Base-by-base conservation (phyloP, 306 rosid species). In the Clitoria ternatea region DNA sequence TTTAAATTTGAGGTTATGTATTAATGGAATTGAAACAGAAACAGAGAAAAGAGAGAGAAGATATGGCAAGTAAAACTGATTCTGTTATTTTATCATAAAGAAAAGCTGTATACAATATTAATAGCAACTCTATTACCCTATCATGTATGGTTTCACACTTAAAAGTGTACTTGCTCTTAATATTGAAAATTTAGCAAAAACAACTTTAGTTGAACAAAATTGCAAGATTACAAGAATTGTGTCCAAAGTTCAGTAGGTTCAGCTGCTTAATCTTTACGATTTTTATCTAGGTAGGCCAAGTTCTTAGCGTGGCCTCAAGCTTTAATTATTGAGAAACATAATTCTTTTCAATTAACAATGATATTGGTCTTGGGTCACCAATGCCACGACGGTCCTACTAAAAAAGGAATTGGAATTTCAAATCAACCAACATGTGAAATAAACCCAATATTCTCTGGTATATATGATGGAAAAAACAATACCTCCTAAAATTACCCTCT, bases 221-320 rank as follows among this genome's bases (percentile, higher is more conserved):
- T 35, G 45, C 49, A 64, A 65, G 23, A 33, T 39, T 29, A 27
- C 43, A 59, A 15, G 33, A 55, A 9, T 63, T 20, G 53, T 35
- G 9, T 19, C 49, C 39, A 2, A 75, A 71, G 72, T 33, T 20
- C 45, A 53, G 73, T 66, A 79, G 81, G 79, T 82, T 61, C 49
- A 65, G 44, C 72, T 44, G 57, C 43, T 17, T 12, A 69, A 66
- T 23, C 70, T 73, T 79, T 22, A 70, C 63, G 24, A n/a, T 56
- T 57, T 48, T 4, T 18, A 64, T 63, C 17, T 65, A 79, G 70
- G 69, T 79, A 66, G 61, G 61, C 62, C 64, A 24, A 26, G 56
- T 64, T 83, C 86, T 86, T 81, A 74, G 86, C 79, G 32, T 82
- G 87, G 52, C 45, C 42, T 0, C 1, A 66, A 59, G 42, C 50